Evolutionary conservation across 495 filamentous ascomycete species (phyloP), one percentile per base, ranked within the genome.

Genomic region (Lindgomyces ingoldianus): DNA sequence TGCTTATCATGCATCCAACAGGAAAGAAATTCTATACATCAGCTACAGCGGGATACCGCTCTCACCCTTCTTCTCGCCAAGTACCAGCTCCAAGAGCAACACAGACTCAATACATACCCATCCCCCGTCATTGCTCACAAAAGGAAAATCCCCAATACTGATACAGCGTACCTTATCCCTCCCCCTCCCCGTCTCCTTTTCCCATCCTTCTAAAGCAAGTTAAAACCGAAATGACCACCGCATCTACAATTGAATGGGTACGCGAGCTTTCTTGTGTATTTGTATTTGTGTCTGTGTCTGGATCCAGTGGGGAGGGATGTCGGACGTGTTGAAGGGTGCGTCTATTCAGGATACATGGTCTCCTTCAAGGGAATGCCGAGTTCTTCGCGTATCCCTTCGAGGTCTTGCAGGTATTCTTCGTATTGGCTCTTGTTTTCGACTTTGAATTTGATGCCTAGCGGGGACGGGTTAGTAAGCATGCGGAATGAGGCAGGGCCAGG

Each of bases 401-500:
- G 92, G 79, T 95, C 87, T 70, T 88, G 83, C 56, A 99, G 88
- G 80, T 99, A 99, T 81, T 97, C 90, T 76, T 97, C 83, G 81
- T 99, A 99, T 82, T 99, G 94, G 69, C 86, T 84, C 77, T 89
- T 87, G 85, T 94, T 98, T 82, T 99, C 95, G 69, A 98, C 95
- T 85, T 99, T 99, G 80, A 91, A 91, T 81, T 96, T 96, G 85
- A 99, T 89, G 74, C 93, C 92, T 96, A 74, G 74, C n/a, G n/a
- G 57, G 62, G 45, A 26, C 27, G 41, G 44, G 55, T 71, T 48
- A 65, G 52, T 44, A 11, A 56, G 47, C 39, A 12, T 57, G 6
- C 19, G 39, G 6, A 25, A 33, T 52, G 19, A 19, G 8, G 10
- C 19, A 21, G 19, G 45, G 9, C 11, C 19, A 9, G 9, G 21